Evolutionary conservation across 163 green algal species (phyloP).

Genomic region (Scenedesmus sp.): DNA sequence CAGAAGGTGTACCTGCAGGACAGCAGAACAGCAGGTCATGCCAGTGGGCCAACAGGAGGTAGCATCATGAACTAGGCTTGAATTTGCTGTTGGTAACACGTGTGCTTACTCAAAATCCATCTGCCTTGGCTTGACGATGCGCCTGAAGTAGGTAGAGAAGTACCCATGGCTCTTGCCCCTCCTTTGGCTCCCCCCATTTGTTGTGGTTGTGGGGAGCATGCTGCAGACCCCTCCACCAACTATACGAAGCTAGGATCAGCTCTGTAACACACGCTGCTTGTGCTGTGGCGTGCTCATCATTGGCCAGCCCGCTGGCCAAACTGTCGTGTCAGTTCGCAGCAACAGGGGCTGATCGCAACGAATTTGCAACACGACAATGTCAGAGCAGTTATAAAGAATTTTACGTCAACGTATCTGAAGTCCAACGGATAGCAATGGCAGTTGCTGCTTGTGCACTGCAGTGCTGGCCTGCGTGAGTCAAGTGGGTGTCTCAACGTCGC

Average conservation of each 20-base stretch:
- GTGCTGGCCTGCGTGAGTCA: too few species aligned
- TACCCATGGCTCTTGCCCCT: slow-evolving; percentile 31
- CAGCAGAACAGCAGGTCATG: neutral
- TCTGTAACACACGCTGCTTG: neutral
- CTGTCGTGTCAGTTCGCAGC: slow-evolving; percentile 6
- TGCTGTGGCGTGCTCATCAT: neutral
- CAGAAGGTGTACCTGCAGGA: slow-evolving; percentile 92
- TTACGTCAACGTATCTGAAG: too few species aligned
- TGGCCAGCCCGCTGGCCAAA: neutral
- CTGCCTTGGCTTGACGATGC: slow-evolving; percentile 83
- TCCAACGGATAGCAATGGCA: too few species aligned
- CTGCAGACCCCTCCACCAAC: neutral
- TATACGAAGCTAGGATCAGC: neutral
- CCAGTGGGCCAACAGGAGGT: neutral
- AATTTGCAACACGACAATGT: neutral
- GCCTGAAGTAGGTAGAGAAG: slow-evolving; percentile 74
- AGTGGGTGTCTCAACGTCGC: too few species aligned
- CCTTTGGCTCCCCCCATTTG: neutral
- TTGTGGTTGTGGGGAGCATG: slow-evolving; percentile 30
- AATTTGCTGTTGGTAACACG: too few species aligned
- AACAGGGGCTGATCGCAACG: neutral
- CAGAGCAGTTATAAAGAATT: neutral
- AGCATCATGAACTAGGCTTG: neutral
- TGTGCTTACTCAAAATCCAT: slow-evolving; percentile 86
- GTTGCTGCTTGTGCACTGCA: too few species aligned